Evolutionary conservation across 1,284 basidiomycete species (phyloP), one percentile per base, ranked within the genome.

Genomic region (Termitomyces sp.): DNA sequence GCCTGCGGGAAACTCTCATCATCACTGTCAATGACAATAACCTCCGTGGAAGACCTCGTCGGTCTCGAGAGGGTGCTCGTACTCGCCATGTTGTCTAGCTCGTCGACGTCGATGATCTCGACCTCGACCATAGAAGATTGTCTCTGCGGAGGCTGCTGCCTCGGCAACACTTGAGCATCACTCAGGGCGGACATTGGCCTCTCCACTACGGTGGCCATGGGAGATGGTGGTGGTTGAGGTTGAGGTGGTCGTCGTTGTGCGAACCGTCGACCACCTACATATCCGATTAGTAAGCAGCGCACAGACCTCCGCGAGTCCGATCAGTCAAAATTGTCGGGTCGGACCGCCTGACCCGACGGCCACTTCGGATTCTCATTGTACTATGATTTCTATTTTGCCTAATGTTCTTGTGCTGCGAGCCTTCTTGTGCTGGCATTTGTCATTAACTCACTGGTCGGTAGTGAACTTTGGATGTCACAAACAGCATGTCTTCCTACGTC

Each of bases 51-150:
- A 8, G 39, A 33, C 8, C 41, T 9, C 13, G 18, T 56, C 16
- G 54, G 44, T 34, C 57, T 52, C 26, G 51, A 49, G 10, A 42
- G n/a, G 8, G 21, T 26, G 21, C 31, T 50, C 13, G 45, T 47
- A 16, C 34, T 55, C 38, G 54, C 51, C 8, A 52, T 19, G 44
- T 65, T 67, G 42, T 68, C 69, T 42, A 66, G 60, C 13, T 60
- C 58, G 60, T 73, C 71, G 48, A 73, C 70, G 60, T 74, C 72
- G 59, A 73, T 74, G 1, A 52, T 42, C 13, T 61, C 72, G 52
- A 73, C 62, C 59, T 74, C 72, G 18, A 69, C 57, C 3, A 52
- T 13, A 21, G 66, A 61, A 10, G 64, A 53, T 44, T 61, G 57
- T 46, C 61, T 46, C 21, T 35, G 45, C 33, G 34, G 44, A 46